These are phyloP conservation scores for Paramecium tetraurelia DNA, from an alignment of 73 alveolate species.

Conservation along the genomic window DNA sequence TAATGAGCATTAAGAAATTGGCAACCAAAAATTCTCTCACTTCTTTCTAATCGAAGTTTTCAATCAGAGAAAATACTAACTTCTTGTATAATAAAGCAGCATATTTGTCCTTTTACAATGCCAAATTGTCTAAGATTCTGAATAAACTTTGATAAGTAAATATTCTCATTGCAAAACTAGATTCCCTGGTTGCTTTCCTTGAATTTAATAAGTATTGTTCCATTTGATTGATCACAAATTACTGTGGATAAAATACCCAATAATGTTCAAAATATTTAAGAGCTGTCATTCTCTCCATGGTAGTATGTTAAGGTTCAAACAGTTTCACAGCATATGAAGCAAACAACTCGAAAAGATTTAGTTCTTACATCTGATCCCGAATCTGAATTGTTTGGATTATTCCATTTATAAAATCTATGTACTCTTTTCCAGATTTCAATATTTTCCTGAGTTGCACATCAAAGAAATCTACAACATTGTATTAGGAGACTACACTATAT, in stretches of 20 bases:
- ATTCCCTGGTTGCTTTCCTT: constrained; percentile 21
- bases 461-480: constrained; percentile 13
- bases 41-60: constrained; percentile 46
- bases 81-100: constrained; percentile 15
- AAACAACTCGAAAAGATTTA: not conserved
- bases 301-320: not conserved
- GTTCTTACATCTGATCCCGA: not conserved
- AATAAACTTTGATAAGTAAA: constrained; percentile 16
- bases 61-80: constrained; percentile 27
- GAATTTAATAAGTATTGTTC: not conserved
- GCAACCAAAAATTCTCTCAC: constrained; percentile 23
- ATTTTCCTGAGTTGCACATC: constrained; percentile 23
- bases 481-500: not conserved
- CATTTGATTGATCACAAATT: not conserved
- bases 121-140: constrained; percentile 22
- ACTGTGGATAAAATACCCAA: constrained; percentile 16
- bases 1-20: not conserved
- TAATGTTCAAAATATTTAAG: constrained; percentile 37
- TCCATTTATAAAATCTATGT: not conserved
- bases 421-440: constrained; percentile 39
- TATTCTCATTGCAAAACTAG: not conserved
- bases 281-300: constrained; percentile 1
- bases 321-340: constrained; percentile 16
- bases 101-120: constrained; percentile 17
- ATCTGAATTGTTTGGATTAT: not conserved